Base-by-base conservation (phyloP, 2,329 filamentous ascomycete genomes). In the Ilyonectria destructans region DNA sequence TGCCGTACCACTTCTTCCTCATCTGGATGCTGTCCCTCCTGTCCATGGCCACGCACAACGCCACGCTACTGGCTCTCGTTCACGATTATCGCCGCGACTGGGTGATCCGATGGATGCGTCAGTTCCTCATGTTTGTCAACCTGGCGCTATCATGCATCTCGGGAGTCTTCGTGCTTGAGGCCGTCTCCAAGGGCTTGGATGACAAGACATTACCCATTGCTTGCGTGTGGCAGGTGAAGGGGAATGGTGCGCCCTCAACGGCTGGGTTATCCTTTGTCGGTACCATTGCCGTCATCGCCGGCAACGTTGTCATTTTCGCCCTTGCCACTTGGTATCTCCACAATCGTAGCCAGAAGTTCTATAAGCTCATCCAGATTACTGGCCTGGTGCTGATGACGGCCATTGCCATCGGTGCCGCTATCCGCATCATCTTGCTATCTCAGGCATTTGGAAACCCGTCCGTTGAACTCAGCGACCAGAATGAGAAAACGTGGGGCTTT, bases 1-100 rank as follows among this genome's bases (percentile, higher is more conserved):
- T 90, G 0, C 86, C 89, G 0, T 93, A 93, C 77, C 90, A 93
- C 79, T 92, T 92, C 82, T 92, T 92, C 81, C 85, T 92, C 62
- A 87, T 92, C 71, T 92, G 90, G 90, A 90, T 92, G 82, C 81
- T 92, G 2, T 89, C 88, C 0, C 80, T 91, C 13, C 82, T 92
- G 8, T 89, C 89, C 17, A 91, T 89, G 70, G 88, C 89, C 1
- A 91, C 90, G 3, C 90, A 92, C 78, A 90, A 91, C 66, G 85
- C 88, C 5, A 89, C 90, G 0, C 81, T 92, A 17, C 83, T 92
- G n/a, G 89, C 89, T 1, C 84, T 92, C 37, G 88, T 90, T 2
- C 87, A 88, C 75, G 90, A 92, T 74, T 91, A 91, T 80, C 89
- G 88, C 70, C 82, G 90, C 33, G 90, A 92, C 78, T 90, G 88